Base-by-base conservation (phyloP, 2,329 filamentous ascomycete species). In the Bipolaris sorokiniana region DNA sequence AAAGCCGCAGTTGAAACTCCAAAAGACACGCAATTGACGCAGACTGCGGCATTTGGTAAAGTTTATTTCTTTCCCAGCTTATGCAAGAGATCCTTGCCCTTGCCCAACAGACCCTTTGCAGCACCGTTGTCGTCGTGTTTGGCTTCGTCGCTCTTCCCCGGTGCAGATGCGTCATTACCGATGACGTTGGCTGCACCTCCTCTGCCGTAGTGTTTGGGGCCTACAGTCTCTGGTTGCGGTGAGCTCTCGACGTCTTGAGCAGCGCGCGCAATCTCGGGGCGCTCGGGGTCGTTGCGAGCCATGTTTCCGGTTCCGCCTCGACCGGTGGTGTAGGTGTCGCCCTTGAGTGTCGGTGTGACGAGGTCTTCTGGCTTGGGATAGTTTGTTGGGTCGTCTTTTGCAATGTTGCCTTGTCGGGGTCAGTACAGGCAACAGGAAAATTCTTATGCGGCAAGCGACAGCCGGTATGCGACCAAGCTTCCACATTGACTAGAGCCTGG, bases 271-370 rank as follows among this genome's bases (percentile, higher is more conserved):
- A 91, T 72, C 61, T 84, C 82, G 7, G 86, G 83, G 61, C 80
- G 86, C 40, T 82, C 79, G 3, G 88, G 86, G 67, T 95, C 89
- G 61, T 86, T 86, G 72, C 89, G 88, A 46, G 90, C 87, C 89
- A 97, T 96, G 81, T 96, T 97, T 58, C 92, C 92, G 4, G 86
- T 88, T 59, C 93, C 93, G 54, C 93, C 93, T 49, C 93, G 90
- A 54, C 93, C 93, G 3, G 93, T 97, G 18, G 93, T 97, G 72
- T 94, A 92, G 64, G 91, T 82, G n/a, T 90, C 80, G 45, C 85
- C 85, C 80, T 96, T 97, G 73, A 98, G 86, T 11, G 86, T 90
- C 1, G 93, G 93, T 1, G 92, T 97, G 69, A 88, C 81, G 62
- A 96, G 86, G 70, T 94, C 90, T 62, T 85, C 79, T 56, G 75